Evolutionary conservation across 2,329 filamentous ascomycete genomes (phyloP).

Genomic region (Dothistroma pini): DNA sequence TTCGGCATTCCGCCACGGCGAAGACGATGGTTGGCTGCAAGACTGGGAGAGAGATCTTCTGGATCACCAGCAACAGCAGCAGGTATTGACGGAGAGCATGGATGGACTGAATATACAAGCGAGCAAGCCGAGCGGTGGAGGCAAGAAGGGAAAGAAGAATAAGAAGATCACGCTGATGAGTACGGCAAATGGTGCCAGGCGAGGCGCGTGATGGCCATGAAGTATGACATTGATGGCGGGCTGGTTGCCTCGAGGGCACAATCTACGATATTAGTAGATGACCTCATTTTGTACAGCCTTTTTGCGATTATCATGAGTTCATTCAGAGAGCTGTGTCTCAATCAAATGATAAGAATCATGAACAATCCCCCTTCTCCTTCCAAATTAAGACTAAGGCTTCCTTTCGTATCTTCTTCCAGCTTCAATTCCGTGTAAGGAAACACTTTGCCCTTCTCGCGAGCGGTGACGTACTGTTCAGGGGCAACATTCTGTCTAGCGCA

Average conservation of each 20-base stretch:
- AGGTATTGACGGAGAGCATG: constrained; percentile 18
- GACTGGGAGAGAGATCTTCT: constrained; percentile 76
- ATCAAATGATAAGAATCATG: no score
- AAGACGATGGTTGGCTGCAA: constrained; percentile 81
- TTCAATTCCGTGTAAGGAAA: no score
- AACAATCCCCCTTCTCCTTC: no score
- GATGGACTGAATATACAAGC: constrained; percentile 15
- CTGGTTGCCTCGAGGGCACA: neutral
- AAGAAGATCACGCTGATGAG: constrained; percentile 69
- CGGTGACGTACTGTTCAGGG: no score
- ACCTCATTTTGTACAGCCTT: no score
- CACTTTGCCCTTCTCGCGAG: no score
- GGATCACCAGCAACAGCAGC: constrained; percentile 56
- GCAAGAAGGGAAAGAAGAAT: constrained; percentile 59
- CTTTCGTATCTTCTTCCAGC: no score
- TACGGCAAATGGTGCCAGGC: constrained; percentile 45
- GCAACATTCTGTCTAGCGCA: no score
- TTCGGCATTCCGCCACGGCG: constrained; percentile 34
- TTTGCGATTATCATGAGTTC: no score
- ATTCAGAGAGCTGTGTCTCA: no score
- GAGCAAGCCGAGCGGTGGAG: constrained; percentile 44
- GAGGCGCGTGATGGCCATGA: constrained; percentile 22
- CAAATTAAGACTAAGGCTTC: no score
- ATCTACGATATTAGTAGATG: neutral
- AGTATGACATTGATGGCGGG: neutral